Percentiles rank a stretch among this genome's conserved stretches.
Evolutionary conservation across 257 asterid genomes (phyloP).

Genomic region (Paraleonurus japonicus): DNA sequence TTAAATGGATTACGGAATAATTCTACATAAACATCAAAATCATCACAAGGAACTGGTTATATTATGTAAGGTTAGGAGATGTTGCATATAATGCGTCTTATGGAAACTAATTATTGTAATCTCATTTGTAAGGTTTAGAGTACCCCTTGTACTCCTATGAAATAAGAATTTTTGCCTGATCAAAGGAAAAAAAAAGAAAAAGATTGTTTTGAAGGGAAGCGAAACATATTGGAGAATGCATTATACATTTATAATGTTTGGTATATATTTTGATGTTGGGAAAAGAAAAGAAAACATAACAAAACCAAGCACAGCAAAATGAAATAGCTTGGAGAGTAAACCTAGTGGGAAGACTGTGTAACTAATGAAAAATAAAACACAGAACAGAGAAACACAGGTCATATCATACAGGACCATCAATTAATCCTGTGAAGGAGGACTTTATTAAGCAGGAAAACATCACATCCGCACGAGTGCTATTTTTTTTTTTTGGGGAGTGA

Average conservation of each 20-base stretch:
- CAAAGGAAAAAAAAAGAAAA: too few species aligned
- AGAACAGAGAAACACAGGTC: background rate
- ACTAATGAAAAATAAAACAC: background rate
- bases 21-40: slow-evolving; percentile 2
- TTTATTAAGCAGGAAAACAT: background rate
- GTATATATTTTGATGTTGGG: background rate
- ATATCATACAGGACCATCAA: background rate
- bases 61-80: too few species aligned
- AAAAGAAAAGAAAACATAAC: background rate
- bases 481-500: background rate
- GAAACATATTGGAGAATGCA: background rate
- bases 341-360: background rate
- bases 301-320: background rate
- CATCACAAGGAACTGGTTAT: too few species aligned
- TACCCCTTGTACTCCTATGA: too few species aligned
- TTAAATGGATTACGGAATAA: background rate
- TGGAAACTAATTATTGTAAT: too few species aligned
- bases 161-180: too few species aligned
- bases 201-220: background rate
- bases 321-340: background rate
- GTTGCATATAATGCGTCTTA: too few species aligned
- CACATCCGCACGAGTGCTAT: background rate
- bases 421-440: background rate
- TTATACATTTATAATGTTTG: background rate
- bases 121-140: too few species aligned